These are phyloP conservation scores for Gossypioides kirkii DNA, from an alignment of 345 rosid species.

Conservation along the genomic window DNA sequence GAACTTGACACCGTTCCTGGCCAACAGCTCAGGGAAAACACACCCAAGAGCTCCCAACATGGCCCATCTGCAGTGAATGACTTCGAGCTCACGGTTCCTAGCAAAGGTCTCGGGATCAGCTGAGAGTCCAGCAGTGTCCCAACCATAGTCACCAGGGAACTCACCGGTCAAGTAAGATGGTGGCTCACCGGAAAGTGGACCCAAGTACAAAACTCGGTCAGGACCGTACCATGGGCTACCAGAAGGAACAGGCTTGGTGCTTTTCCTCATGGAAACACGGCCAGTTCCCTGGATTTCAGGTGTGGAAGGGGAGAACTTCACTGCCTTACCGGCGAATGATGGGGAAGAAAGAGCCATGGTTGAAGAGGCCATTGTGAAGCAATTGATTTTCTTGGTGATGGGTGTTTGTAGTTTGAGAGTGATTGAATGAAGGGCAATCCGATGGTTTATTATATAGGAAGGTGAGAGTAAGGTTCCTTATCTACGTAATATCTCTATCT, in stretches of 20 bases:
- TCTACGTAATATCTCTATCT: slow-evolving; percentile 41
- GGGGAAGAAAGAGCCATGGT: slow-evolving; percentile 58
- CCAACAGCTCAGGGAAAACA: slow-evolving; percentile 72
- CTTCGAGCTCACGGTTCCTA: slow-evolving; percentile 83
- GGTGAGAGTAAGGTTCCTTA: slow-evolving; percentile 28
- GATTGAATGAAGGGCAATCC: background rate
- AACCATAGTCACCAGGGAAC: slow-evolving; percentile 71
- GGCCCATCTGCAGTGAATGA: slow-evolving; percentile 78
- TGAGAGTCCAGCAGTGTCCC: slow-evolving; percentile 81
- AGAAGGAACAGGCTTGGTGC: slow-evolving; percentile 27
- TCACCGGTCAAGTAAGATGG: slow-evolving; percentile 77
- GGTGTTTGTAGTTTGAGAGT: too few species aligned
- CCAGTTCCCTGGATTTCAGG: slow-evolving; percentile 30
- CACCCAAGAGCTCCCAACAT: slow-evolving; percentile 82
- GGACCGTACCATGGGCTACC: slow-evolving; percentile 72
- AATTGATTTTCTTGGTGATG: too few species aligned
- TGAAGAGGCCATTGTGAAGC: slow-evolving; percentile 39
- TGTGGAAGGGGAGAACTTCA: slow-evolving; percentile 36
- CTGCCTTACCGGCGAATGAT: slow-evolving; percentile 44
- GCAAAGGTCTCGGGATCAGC: slow-evolving; percentile 93
- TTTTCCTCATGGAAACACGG: slow-evolving; percentile 50
- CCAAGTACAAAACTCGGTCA: slow-evolving; percentile 75
- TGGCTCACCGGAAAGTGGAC: slow-evolving; percentile 73
- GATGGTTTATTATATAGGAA: slow-evolving; percentile 23
- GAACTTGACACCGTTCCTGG: slow-evolving; percentile 70